Evolutionary conservation across 148 eudicot genomes (phyloP), one percentile per base, ranked within the genome.

Genomic region (Pouteria glomerata): DNA sequence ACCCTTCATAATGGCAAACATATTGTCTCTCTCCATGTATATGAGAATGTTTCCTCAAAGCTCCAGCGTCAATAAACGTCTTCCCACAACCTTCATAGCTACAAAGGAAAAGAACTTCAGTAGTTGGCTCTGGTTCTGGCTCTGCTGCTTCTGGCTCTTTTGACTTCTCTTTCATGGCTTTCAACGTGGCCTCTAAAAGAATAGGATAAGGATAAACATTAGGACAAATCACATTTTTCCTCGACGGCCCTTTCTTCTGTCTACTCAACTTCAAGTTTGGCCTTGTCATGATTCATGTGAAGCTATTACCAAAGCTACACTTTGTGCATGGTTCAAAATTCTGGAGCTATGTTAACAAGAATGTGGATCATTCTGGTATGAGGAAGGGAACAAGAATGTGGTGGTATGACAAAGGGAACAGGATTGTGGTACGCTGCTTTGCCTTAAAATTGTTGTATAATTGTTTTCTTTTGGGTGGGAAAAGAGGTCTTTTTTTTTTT

Each of bases 51-150:
- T 94, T 94, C 74, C 93, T 86, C 88, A 94, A 73, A 78, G 96
- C 90, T 35, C 96, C 98, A 59, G 97, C 96, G 81, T 94, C 98
- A 76, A 91, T 88, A 71, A 94, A 94, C 73, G 98, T 94, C 83
- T 94, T 94, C 65, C 98, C 98, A 82, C 98, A 94, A 39, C 91
- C 89, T 78, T 91, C 97, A 73, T 84, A 91, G 81, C 98, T 91
- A 76, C 98, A 94, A 52, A 94, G 96, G 78, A 94, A 94, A 74
- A 94, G 97, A 88, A 94, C 97, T 81, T 94, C 97, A n/a, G 96
- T 89, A 52, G 96, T 91, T 30, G 97, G 96, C 79, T 94, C 97
- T 41, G 93, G 98, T 78, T 91, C 98, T 26, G 93, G 88, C 58
- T 89, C 98, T 53, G 66, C 86, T 44, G 66, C 81, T 66, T 82